A percentile compares a stretch with the other conserved stretches of the same genome.
Conservation (phyloP, 345 rosid genomes). For the Abelmoschus esculentus region DNA sequence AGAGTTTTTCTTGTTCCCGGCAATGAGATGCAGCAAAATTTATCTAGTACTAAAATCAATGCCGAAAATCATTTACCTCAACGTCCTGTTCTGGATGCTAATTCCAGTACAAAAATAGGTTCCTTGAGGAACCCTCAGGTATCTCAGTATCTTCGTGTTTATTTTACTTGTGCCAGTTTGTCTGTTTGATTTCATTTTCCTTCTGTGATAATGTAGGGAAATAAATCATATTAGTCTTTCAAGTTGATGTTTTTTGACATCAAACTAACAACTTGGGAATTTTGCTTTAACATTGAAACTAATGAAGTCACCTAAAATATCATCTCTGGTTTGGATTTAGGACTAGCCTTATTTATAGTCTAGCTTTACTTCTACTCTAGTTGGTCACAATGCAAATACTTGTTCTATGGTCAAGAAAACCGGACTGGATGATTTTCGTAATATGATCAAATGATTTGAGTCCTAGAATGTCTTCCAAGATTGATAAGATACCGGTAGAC, state of each 20-base stretch:
- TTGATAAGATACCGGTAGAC: too few species aligned
- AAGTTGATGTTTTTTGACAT: neutral
- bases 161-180: neutral
- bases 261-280: neutral
- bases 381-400: neutral
- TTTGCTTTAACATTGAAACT: neutral
- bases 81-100: neutral
- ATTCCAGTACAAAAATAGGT: constrained; percentile 1
- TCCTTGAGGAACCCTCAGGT: constrained; percentile 13
- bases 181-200: neutral
- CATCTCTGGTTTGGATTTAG: neutral
- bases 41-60: neutral
- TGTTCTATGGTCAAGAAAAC: neutral
- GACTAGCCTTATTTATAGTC: neutral
- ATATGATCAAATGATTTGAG: too few species aligned
- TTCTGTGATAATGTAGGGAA: neutral
- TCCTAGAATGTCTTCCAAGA: too few species aligned
- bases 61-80: constrained; percentile 1
- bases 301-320: neutral
- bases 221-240: neutral
- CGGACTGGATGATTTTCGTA: neutral
- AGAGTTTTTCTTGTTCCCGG: constrained; percentile 23
- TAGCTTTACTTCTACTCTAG: neutral
- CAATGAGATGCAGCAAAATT: constrained; percentile 8
- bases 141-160: neutral